Conservation (phyloP, 768 basidiomycete species). For the Sutorius australiensis region DNA sequence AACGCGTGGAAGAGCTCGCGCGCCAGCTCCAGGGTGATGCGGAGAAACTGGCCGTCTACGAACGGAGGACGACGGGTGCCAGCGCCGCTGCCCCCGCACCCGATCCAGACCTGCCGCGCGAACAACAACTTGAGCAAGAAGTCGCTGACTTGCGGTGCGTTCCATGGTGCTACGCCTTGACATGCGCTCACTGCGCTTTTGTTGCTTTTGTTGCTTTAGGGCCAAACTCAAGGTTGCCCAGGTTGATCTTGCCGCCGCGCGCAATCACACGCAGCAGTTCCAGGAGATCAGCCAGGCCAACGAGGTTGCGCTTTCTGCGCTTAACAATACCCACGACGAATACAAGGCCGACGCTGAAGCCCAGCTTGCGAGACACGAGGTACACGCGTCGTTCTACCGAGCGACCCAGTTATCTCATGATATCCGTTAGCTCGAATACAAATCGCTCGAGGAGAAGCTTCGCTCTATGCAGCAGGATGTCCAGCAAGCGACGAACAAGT, state of each 20-base stretch:
- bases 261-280: conserved; percentile 77
- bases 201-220: conserved; percentile 41
- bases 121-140: conserved; percentile 79
- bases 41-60: conserved; percentile 86
- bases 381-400: conserved; percentile 27
- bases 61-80: conserved; percentile 49
- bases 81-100: conserved; percentile 31
- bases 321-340: conserved; percentile 75
- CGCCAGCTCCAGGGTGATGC: conserved; percentile 68
- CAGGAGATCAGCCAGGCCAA: conserved; percentile 81
- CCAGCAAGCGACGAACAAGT: conserved; percentile 42
- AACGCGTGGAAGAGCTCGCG: conserved; percentile 46
- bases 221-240: conserved; percentile 73
- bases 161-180: not conserved
- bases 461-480: conserved; percentile 53
- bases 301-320: conserved; percentile 66
- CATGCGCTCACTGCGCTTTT: not conserved
- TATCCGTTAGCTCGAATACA: conserved; percentile 53
- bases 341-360: conserved; percentile 71
- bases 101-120: conserved; percentile 52
- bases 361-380: conserved; percentile 66
- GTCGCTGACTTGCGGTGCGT: conserved; percentile 79
- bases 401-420: not conserved
- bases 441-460: conserved; percentile 61
- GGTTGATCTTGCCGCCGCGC: conserved; percentile 68